phyloP scores from a whole-genome alignment of 805 yeast genomes.

The Danielia reshetovae region DNA sequence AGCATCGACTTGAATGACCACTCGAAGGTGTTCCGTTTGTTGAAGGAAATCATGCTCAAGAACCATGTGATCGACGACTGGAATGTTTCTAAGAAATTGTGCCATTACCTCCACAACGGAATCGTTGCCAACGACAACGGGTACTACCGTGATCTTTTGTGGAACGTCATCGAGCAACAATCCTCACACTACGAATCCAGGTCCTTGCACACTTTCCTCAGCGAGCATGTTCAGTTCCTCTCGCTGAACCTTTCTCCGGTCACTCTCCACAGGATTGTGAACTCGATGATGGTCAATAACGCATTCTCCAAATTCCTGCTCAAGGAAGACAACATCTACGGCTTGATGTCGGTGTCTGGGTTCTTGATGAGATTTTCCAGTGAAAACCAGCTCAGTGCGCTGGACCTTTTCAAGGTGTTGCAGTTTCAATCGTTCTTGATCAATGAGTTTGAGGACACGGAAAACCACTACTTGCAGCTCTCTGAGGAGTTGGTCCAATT shows the following conservation, averaged over 20 bases:
- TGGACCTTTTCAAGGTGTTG: constrained; percentile 17
- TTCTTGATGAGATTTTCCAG: constrained; percentile 16
- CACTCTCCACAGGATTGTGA: constrained; percentile 6
- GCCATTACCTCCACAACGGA: constrained; percentile 27
- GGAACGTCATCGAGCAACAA: constrained; percentile 35
- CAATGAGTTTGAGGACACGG: constrained; percentile 37
- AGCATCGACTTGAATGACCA: constrained; percentile 33
- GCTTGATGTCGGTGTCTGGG: constrained; percentile 23
- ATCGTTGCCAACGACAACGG: constrained; percentile 17
- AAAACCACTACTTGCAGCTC: constrained; percentile 33
- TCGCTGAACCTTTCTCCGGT: constrained; percentile 5
- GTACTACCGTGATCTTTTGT: constrained; percentile 29
- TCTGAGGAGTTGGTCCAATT: constrained; percentile 21
- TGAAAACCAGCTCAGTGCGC: constrained; percentile 4
- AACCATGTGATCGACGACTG: constrained; percentile 28
- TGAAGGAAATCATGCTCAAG: constrained; percentile 32
- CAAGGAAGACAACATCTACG: constrained; percentile 29
- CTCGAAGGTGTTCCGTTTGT: constrained; percentile 29
- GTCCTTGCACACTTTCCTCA: constrained; percentile 26
- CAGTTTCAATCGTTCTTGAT: constrained; percentile 28
- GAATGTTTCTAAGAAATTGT: constrained; percentile 25
- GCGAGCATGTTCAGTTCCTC: constrained; percentile 26
- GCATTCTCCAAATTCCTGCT: constrained; percentile 25
- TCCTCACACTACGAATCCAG: constrained; percentile 19
- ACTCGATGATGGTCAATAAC: constrained; percentile 24